Conservation (phyloP, 768 basidiomycete genomes). For the Filobasidium floriforme region DNA sequence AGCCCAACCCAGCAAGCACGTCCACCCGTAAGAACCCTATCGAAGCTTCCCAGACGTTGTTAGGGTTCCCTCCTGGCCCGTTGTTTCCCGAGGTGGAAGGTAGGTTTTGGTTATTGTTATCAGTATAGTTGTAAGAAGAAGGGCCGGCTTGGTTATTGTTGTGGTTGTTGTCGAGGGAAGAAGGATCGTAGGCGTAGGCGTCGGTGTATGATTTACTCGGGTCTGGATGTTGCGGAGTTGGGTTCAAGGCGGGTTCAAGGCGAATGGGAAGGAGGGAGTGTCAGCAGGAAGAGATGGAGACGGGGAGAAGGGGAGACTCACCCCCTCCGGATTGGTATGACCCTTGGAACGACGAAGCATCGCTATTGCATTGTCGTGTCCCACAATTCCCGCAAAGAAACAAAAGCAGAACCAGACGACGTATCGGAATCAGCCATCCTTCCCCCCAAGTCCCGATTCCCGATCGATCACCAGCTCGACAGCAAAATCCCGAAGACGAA, state of each 20-base stretch:
- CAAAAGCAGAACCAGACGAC: too few relatives aligned
- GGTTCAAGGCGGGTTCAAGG: slow-evolving; percentile 20
- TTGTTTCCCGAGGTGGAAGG: background rate
- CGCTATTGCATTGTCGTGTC: too few relatives aligned
- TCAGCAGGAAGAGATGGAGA: background rate
- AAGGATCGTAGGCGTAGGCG: slow-evolving; percentile 46
- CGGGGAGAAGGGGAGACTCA: background rate
- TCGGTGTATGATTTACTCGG: slow-evolving; percentile 42
- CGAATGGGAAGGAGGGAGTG: background rate
- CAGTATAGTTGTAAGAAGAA: too few relatives aligned
- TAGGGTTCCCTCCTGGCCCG: background rate
- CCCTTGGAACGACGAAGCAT: background rate
- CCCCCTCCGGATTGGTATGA: slow-evolving; percentile 8
- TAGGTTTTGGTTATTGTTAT: too few relatives aligned
- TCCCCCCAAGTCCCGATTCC: too few relatives aligned
- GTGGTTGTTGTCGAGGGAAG: background rate
- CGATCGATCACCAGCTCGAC: too few relatives aligned
- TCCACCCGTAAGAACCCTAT: slow-evolving; percentile 59
- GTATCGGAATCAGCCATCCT: too few relatives aligned
- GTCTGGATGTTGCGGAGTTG: slow-evolving; percentile 38
- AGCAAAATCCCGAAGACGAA: slow-evolving; percentile 49
- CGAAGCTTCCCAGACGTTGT: slow-evolving; percentile 64
- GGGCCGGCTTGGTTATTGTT: background rate
- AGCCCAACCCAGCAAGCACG: slow-evolving; percentile 58
- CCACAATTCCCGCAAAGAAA: too few relatives aligned